A percentile compares a stretch with the other conserved stretches of the same genome.
These are phyloP conservation scores for Erythrobasidium yunnanense DNA, from an alignment of 768 basidiomycete species.

Conservation along the genomic window DNA sequence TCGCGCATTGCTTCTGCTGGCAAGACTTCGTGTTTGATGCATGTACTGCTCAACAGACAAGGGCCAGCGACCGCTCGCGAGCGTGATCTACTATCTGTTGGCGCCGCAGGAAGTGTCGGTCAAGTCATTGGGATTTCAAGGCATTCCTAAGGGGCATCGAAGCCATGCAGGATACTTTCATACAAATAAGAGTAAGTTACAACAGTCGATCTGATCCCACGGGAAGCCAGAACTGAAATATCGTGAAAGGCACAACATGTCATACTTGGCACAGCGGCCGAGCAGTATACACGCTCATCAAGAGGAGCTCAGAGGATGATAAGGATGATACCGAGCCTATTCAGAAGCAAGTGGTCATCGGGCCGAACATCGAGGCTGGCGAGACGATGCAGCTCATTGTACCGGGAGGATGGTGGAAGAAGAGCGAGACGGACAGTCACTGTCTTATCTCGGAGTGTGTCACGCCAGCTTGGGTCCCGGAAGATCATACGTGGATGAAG, in stretches of 20 bases:
- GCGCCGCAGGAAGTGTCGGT: neutral
- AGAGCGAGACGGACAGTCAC: conserved; percentile 3
- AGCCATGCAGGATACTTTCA: conserved; percentile 19
- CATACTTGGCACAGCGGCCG: conserved; percentile 19
- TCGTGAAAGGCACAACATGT: neutral
- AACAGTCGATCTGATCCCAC: neutral
- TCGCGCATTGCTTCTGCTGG: neutral
- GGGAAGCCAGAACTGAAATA: neutral
- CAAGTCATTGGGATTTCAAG: neutral
- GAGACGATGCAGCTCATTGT: neutral
- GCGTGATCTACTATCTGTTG: conserved; percentile 4
- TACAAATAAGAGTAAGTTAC: conserved; percentile 1
- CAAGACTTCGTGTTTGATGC: neutral
- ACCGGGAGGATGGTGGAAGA: conserved; percentile 14
- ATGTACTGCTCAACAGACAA: too few species aligned
- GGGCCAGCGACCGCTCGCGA: neutral
- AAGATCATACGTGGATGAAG: conserved; percentile 3
- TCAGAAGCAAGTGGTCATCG: conserved; percentile 9
- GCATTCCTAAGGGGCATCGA: neutral
- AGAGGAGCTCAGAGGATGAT: neutral
- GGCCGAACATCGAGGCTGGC: neutral
- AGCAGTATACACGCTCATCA: conserved; percentile 18
- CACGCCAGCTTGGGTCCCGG: neutral
- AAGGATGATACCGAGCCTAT: neutral
- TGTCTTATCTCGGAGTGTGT: conserved; percentile 18